These are phyloP conservation scores for Cutaneotrichosporon cutaneum DNA, from an alignment of 1,284 basidiomycete species.

Conservation along the genomic window DNA sequence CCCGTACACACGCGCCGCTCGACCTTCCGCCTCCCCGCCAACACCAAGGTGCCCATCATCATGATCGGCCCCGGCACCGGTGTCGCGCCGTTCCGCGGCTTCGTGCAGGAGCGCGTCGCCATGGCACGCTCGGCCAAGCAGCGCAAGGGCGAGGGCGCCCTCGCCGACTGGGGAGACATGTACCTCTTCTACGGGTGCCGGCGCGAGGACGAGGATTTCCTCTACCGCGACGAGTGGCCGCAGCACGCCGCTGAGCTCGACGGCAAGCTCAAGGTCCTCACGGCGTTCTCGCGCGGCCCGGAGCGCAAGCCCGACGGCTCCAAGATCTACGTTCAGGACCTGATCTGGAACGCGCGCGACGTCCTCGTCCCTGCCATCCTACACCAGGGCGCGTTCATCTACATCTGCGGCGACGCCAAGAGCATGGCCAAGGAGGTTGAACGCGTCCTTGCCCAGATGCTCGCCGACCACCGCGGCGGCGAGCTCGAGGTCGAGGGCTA, in stretches of 20 bases:
- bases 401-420: conserved; percentile 95
- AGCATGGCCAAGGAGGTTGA: conserved; percentile 94
- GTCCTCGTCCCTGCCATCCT: conserved; percentile 82
- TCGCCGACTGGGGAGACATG: conserved; percentile 92
- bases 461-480: conserved; percentile 94
- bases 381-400: conserved; percentile 88
- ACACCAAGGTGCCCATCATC: conserved; percentile 95
- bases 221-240: conserved; percentile 95
- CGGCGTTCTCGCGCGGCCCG: conserved; percentile 82
- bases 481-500: conserved; percentile 77
- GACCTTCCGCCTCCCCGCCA: conserved; percentile 93
- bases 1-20: conserved; percentile 92
- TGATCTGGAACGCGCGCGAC: conserved; percentile 78
- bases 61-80: conserved; percentile 99
- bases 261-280: conserved; percentile 85
- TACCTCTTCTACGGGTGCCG: conserved; percentile 96
- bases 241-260: conserved; percentile 79
- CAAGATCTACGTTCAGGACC: conserved; percentile 97
- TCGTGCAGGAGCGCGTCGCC: conserved; percentile 94
- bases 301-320: conserved; percentile 73
- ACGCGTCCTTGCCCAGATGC: conserved; percentile 73
- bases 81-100: conserved; percentile 97
- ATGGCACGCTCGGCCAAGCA: conserved; percentile 89
- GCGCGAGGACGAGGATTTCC: conserved; percentile 78
- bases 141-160: conserved; percentile 82